Conservation (phyloP, 2,329 filamentous ascomycete species). For the Neonectria faginata region DNA sequence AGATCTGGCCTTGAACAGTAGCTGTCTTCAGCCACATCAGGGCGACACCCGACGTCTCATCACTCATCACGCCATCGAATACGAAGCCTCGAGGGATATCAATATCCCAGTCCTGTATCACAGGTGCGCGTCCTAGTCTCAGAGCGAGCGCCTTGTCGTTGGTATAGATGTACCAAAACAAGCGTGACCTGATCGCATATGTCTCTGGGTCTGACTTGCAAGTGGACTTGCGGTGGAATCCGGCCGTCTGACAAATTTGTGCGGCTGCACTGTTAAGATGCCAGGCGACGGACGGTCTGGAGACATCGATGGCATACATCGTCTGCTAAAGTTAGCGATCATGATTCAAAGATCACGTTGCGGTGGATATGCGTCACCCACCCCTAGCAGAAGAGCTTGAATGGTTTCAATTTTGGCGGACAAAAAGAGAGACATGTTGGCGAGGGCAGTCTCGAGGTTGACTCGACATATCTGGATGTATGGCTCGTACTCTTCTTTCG, state of each 20-base stretch:
- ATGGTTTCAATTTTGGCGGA: constrained; percentile 66
- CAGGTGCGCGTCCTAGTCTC: constrained; percentile 67
- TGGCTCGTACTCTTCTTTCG: constrained; percentile 52
- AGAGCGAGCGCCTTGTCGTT: constrained; percentile 70
- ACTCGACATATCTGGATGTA: constrained; percentile 57
- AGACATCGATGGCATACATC: constrained; percentile 71
- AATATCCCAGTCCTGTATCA: constrained; percentile 71
- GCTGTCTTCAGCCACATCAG: constrained; percentile 67
- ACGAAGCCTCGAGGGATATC: constrained; percentile 59
- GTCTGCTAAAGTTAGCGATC: constrained; percentile 54
- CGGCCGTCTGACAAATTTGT: constrained; percentile 71
- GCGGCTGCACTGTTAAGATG: constrained; percentile 70
- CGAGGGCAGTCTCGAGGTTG: constrained; percentile 63
- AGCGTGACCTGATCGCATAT: constrained; percentile 53
- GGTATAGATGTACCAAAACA: constrained; percentile 66
- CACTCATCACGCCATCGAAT: constrained; percentile 55
- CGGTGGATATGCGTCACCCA: constrained; percentile 49
- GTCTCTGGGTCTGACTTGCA: constrained; percentile 49
- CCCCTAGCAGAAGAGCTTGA: constrained; percentile 69
- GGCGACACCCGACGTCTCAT: constrained; percentile 55
- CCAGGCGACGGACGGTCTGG: constrained; percentile 73
- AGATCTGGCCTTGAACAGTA: constrained; percentile 68
- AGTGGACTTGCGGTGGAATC: constrained; percentile 64
- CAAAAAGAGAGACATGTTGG: constrained; percentile 67
- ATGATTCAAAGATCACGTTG: not conserved